These are phyloP conservation scores for Rhodotorula sp. DNA, from an alignment of 1,284 basidiomycete species.

Conservation along the genomic window DNA sequence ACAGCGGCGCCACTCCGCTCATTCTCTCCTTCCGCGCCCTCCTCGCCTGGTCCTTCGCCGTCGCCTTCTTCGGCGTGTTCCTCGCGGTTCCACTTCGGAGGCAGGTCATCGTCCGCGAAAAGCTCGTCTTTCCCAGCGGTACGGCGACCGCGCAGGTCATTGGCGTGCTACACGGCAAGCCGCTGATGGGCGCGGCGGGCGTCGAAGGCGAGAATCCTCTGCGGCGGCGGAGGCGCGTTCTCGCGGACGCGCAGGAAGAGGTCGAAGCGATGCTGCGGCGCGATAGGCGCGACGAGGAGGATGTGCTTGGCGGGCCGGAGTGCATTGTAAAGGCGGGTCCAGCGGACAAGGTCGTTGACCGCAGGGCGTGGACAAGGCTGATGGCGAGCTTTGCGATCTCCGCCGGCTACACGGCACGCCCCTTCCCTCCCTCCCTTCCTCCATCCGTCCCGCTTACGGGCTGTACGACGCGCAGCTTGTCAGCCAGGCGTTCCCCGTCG, in stretches of 20 bases:
- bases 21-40: slow-evolving; percentile 69
- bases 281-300: slow-evolving; percentile 16
- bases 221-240: slow-evolving; percentile 1
- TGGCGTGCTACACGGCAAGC: slow-evolving; percentile 79
- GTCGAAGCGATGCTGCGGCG: slow-evolving; percentile 2
- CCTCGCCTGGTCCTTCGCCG: slow-evolving; percentile 78
- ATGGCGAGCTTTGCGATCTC: slow-evolving; percentile 61
- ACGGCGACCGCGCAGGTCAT: slow-evolving; percentile 95
- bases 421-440: background rate
- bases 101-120: slow-evolving; percentile 93
- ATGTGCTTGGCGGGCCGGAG: slow-evolving; percentile 62
- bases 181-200: slow-evolving; percentile 51
- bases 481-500: slow-evolving; percentile 80
- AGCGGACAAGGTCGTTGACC: slow-evolving; percentile 26
- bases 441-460: background rate
- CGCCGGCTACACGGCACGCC: slow-evolving; percentile 36
- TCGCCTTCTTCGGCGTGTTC: slow-evolving; percentile 95
- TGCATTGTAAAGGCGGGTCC: slow-evolving; percentile 63
- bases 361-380: slow-evolving; percentile 52
- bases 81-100: slow-evolving; percentile 88
- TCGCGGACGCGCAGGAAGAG: slow-evolving; percentile 6
- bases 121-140: slow-evolving; percentile 89
- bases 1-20: slow-evolving; percentile 71
- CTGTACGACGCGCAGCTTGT: slow-evolving; percentile 47
- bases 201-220: background rate